phyloP scores from a whole-genome alignment of 176 grass and related monocot genomes.

The Oryza meyeriana region DNA sequence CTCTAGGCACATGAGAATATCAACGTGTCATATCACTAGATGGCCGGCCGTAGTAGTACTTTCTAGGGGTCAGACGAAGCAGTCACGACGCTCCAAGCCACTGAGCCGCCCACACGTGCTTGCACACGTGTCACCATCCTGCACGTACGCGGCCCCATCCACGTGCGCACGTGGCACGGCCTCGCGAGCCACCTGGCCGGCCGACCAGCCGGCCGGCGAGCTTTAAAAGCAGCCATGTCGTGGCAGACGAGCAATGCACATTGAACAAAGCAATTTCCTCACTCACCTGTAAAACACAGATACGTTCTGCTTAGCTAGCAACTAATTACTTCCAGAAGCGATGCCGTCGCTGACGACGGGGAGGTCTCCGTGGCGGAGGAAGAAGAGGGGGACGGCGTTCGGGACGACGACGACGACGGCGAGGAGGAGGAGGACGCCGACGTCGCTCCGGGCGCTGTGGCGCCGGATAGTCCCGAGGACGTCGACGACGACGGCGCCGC shows the following conservation, averaged over 20 bases:
- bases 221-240: background rate
- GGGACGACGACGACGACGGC: background rate
- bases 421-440: background rate
- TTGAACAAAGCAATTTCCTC: too few relatives aligned
- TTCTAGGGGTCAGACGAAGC: background rate
- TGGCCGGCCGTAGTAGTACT: background rate
- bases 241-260: background rate
- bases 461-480: conserved; percentile 18
- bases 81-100: background rate
- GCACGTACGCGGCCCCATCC: too few relatives aligned
- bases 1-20: background rate
- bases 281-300: too few relatives aligned
- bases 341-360: conserved; percentile 28
- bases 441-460: conserved; percentile 28
- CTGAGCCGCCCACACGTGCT: background rate
- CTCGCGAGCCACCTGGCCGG: background rate
- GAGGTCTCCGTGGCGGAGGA: conserved; percentile 23
- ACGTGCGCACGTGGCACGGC: too few relatives aligned
- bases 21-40: background rate
- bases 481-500: background rate
- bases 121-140: background rate
- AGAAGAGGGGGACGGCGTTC: background rate
- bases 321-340: background rate
- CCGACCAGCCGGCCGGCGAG: background rate
- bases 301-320: background rate